These are phyloP conservation scores for Chaetoscypha palmicola DNA, from an alignment of 2,329 filamentous ascomycete species.

Conservation along the genomic window DNA sequence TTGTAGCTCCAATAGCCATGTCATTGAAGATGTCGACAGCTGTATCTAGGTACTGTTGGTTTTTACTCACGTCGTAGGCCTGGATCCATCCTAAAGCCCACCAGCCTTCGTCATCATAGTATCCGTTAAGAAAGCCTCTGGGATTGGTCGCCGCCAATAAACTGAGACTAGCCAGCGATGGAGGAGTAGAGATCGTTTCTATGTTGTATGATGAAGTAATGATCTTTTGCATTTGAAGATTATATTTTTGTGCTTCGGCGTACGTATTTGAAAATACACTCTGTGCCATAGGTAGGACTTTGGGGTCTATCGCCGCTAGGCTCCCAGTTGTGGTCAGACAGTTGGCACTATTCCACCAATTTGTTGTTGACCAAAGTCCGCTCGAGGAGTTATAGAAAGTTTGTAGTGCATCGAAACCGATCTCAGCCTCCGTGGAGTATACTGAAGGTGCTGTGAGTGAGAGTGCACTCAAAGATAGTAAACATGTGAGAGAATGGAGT, in stretches of 20 bases:
- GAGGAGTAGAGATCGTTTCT: conserved; percentile 8
- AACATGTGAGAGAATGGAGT: not conserved
- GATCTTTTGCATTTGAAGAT: conserved; percentile 25
- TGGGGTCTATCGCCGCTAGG: conserved; percentile 30
- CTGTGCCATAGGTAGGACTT: conserved; percentile 30
- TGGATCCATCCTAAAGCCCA: conserved; percentile 56
- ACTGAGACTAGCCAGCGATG: not conserved
- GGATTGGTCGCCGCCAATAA: conserved; percentile 13
- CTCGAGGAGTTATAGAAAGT: conserved; percentile 52
- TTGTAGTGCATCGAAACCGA: conserved; percentile 43
- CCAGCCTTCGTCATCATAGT: conserved; percentile 56
- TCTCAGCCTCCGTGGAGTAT: conserved; percentile 17
- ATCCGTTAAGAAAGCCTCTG: conserved; percentile 44
- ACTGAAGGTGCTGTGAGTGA: conserved; percentile 1
- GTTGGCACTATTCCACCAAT: conserved; percentile 73
- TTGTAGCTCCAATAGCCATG: conserved; percentile 43
- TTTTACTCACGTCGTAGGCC: conserved; percentile 46
- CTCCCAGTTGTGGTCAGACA: conserved; percentile 56
- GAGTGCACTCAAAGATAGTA: not conserved
- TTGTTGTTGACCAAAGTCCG: conserved; percentile 56
- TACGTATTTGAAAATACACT: conserved; percentile 40
- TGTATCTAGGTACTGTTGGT: conserved; percentile 44
- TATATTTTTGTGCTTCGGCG: conserved; percentile 21
- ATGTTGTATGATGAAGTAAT: conserved; percentile 21
- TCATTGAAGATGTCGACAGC: conserved; percentile 49